These are phyloP conservation scores for Akebia trifoliata DNA, from an alignment of 164 flowering plant genomes.

Conservation along the genomic window DNA sequence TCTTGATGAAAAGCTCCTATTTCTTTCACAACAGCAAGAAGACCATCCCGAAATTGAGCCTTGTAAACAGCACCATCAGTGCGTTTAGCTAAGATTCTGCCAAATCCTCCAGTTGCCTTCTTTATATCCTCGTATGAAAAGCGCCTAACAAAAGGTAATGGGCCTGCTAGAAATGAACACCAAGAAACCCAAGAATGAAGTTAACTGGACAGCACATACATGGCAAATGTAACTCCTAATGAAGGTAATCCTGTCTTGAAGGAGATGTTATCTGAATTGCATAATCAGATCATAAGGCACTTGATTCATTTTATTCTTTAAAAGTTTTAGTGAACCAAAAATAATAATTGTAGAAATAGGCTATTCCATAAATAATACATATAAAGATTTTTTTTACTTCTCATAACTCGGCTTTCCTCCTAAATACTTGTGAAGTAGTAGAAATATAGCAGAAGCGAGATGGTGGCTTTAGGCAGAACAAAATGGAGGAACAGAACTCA, in stretches of 20 bases:
- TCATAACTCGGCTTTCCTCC: no score
- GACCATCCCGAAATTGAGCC: slow-evolving; percentile 60
- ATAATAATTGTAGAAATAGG: no score
- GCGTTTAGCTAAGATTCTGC: slow-evolving; percentile 39
- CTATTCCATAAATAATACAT: no score
- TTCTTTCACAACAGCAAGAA: slow-evolving; percentile 58
- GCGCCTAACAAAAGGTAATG: slow-evolving; percentile 38
- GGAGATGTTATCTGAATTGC: not conserved
- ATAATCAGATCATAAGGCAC: no score
- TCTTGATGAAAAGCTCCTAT: slow-evolving; percentile 30
- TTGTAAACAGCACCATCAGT: slow-evolving; percentile 50
- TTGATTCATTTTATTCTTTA: no score
- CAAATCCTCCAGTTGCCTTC: slow-evolving; percentile 70
- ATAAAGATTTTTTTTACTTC: no score
- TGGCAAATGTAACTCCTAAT: not conserved
- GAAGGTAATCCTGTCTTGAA: not conserved
- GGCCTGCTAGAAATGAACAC: slow-evolving; percentile 28
- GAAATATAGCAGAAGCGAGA: no score
- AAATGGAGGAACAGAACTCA: no score
- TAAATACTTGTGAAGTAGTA: no score
- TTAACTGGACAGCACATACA: not conserved
- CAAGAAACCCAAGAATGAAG: not conserved
- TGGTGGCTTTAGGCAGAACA: no score
- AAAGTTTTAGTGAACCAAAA: no score
- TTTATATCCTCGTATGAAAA: slow-evolving; percentile 63